Percentiles rank a stretch among this genome's conserved stretches.
phyloP scores from a whole-genome alignment of 2,329 filamentous ascomycete species.

The Coniochaeta prunicola region DNA sequence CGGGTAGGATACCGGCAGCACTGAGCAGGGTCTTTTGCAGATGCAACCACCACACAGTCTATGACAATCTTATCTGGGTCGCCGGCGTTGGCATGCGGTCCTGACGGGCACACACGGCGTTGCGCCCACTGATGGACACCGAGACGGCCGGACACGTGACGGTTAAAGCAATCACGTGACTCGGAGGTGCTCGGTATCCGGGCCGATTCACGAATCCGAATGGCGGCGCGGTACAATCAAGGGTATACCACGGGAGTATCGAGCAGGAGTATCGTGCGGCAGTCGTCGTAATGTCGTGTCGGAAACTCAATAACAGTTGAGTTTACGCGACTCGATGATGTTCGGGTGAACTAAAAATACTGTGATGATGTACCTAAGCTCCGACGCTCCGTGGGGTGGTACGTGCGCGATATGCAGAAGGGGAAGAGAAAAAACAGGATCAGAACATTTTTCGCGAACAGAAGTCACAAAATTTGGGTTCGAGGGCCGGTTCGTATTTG shows the following conservation, averaged over 20 bases:
- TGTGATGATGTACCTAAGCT: not conserved
- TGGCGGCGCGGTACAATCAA: too few relatives aligned
- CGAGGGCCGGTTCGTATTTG: constrained; percentile 36
- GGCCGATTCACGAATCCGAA: too few relatives aligned
- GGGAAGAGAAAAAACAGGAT: constrained; percentile 1
- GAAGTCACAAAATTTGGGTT: constrained; percentile 28
- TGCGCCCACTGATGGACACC: not conserved
- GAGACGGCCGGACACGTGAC: not conserved
- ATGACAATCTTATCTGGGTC: too few relatives aligned
- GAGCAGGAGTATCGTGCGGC: too few relatives aligned
- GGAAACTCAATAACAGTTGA: too few relatives aligned
- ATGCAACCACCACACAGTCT: not conserved
- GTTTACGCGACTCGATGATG: not conserved
- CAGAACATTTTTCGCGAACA: constrained; percentile 18
- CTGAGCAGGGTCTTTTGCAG: not conserved
- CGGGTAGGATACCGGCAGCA: not conserved
- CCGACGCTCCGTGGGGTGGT: not conserved
- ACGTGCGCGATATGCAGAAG: constrained; percentile 1
- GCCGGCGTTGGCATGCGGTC: too few relatives aligned
- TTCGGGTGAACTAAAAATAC: not conserved
- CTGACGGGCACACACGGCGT: too few relatives aligned
- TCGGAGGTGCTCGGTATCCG: too few relatives aligned
- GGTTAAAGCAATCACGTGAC: too few relatives aligned
- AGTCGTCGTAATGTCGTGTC: too few relatives aligned
- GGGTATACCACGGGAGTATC: too few relatives aligned